A percentile compares a stretch with the other conserved stretches of the same genome.
These are phyloP conservation scores for Calocybe gangraenosa DNA, from an alignment of 768 basidiomycete species.

Conservation along the genomic window DNA sequence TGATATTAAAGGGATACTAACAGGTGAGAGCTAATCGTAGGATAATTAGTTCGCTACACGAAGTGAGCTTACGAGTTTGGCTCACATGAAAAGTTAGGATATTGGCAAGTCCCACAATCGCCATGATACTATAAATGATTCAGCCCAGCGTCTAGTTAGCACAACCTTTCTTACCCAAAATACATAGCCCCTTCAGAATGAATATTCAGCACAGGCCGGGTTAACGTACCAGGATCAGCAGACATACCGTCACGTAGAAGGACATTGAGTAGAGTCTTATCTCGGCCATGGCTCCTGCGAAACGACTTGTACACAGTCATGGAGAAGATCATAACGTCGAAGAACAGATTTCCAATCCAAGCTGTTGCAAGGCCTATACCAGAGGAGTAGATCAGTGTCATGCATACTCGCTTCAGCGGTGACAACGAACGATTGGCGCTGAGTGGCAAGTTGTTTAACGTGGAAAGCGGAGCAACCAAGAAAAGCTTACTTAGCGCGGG, in stretches of 20 bases:
- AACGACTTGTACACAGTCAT: slow-evolving; percentile 37
- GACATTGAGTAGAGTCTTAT: slow-evolving; percentile 23
- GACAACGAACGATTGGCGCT: slow-evolving; percentile 18
- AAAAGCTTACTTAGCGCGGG: slow-evolving; percentile 1
- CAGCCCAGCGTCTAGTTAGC: background rate
- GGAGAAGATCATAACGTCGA: slow-evolving; percentile 36
- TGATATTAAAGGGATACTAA: slow-evolving; percentile 3
- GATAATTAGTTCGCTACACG: background rate
- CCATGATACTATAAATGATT: slow-evolving; percentile 18
- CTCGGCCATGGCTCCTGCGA: slow-evolving; percentile 15
- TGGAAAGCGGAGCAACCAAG: background rate
- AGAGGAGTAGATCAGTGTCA: background rate
- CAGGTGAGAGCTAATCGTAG: slow-evolving; percentile 12
- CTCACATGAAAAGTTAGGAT: slow-evolving; percentile 22
- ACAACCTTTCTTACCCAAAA: slow-evolving; percentile 28
- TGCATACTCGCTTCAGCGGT: background rate
- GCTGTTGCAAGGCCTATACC: slow-evolving; percentile 28
- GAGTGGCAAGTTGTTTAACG: background rate
- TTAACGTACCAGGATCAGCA: background rate
- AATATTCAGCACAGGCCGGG: background rate
- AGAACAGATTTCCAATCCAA: slow-evolving; percentile 36
- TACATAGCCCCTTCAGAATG: slow-evolving; percentile 33
- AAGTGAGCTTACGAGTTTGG: background rate
- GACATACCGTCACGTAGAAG: slow-evolving; percentile 40
- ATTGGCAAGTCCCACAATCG: slow-evolving; percentile 14